phyloP scores from a whole-genome alignment of 176 grass and related monocot species.

The Oryza glumipatula region DNA sequence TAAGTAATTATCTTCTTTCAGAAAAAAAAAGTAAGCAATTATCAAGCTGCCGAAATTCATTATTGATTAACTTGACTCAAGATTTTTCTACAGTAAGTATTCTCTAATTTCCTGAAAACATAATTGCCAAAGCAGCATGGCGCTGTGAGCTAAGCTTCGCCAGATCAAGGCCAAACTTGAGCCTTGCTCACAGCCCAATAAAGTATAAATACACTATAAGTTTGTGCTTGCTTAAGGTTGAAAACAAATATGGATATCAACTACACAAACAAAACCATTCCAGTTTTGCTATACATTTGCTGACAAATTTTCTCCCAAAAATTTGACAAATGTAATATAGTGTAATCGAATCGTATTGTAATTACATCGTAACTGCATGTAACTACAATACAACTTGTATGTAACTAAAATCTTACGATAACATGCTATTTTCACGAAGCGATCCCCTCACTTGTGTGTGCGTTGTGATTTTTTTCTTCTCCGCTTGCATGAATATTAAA shows the following conservation, averaged over 20 bases:
- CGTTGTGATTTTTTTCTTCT: no score
- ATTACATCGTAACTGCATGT: no score
- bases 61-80: neutral
- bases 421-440: no score
- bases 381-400: no score
- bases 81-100: neutral
- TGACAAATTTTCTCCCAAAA: no score
- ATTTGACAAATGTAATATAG: no score
- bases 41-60: conserved; percentile 1
- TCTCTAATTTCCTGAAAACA: neutral
- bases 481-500: no score
- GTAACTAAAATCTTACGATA: no score
- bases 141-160: neutral
- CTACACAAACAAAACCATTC: neutral
- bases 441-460: no score
- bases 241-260: neutral
- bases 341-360: no score
- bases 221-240: neutral
- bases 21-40: neutral
- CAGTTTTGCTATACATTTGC: no score
- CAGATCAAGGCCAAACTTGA: neutral
- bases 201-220: neutral
- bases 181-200: conserved; percentile 1
- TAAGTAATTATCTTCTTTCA: no score
- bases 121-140: neutral